Percentiles rank a stretch among this genome's conserved stretches.
Conservation (phyloP, 177 flowering plant species). For the Vitis hybrid region DNA sequence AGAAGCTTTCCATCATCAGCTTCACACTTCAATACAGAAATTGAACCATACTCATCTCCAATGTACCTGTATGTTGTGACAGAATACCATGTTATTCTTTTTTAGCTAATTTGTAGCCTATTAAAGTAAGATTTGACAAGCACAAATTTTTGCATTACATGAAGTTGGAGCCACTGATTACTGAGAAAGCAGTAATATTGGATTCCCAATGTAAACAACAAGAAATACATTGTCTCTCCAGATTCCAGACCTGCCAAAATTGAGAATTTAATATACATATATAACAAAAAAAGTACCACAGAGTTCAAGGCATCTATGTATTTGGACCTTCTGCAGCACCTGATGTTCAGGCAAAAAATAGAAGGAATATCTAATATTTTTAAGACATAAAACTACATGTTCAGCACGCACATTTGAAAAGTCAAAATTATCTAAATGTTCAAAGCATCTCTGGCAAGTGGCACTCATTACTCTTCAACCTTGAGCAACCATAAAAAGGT, state of each 20-base stretch:
- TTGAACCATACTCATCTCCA: conserved; percentile 77
- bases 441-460: too few species aligned
- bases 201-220: conserved; percentile 69
- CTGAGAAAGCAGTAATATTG: conserved; percentile 80
- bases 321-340: background rate
- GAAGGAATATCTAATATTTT: background rate
- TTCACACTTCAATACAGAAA: conserved; percentile 68
- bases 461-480: too few species aligned
- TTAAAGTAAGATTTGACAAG: conserved; percentile 2
- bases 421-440: too few species aligned
- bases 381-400: background rate
- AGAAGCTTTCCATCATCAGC: conserved; percentile 49
- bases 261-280: conserved; percentile 1
- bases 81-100: conserved; percentile 3
- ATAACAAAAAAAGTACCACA: background rate
- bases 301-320: background rate
- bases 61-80: conserved; percentile 49
- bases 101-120: conserved; percentile 7
- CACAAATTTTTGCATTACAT: conserved; percentile 46
- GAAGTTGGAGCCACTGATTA: conserved; percentile 59
- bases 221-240: conserved; percentile 53
- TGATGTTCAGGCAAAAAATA: background rate
- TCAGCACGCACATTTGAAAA: background rate
- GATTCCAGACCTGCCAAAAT: conserved; percentile 77
- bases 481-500: too few species aligned